Percentiles rank a stretch among this genome's conserved stretches.
These are phyloP conservation scores for Diplodia corticola DNA, from an alignment of 2,329 filamentous ascomycete genomes.

Conservation along the genomic window DNA sequence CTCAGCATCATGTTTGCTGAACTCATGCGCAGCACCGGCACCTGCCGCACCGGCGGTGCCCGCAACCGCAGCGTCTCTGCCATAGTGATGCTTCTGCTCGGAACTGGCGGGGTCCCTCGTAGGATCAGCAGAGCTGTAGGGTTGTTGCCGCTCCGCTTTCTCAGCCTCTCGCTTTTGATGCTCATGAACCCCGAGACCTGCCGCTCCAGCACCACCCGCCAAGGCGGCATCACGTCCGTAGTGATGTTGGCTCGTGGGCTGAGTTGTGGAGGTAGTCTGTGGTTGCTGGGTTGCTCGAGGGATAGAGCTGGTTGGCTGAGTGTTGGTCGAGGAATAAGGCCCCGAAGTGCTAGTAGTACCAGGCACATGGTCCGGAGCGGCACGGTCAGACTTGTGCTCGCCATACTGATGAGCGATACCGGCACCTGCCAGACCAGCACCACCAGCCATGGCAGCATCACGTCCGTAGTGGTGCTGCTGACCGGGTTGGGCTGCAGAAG, in stretches of 20 bases:
- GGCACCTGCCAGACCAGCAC: conserved; percentile 31
- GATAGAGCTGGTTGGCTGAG: background rate
- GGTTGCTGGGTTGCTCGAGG: background rate
- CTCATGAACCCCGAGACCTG: conserved; percentile 28
- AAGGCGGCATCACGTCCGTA: conserved; percentile 37
- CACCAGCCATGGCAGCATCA: conserved; percentile 31
- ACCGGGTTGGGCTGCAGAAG: background rate
- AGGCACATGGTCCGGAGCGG: background rate
- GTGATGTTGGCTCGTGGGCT: conserved; percentile 29
- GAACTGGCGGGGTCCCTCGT: background rate
- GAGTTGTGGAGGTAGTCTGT: background rate
- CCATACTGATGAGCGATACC: conserved; percentile 16
- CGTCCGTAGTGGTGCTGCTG: conserved; percentile 31
- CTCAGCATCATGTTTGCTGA: conserved; percentile 31
- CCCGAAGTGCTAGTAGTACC: background rate
- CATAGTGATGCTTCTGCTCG: conserved; percentile 29
- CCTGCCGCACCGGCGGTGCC: conserved; percentile 31
- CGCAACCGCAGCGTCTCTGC: conserved; percentile 32
- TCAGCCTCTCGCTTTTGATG: conserved; percentile 7
- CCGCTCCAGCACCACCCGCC: conserved; percentile 34
- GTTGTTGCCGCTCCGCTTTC: conserved; percentile 9
- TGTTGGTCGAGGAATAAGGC: background rate
- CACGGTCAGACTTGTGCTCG: conserved; percentile 6
- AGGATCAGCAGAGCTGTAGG: conserved; percentile 27
- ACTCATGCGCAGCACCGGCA: conserved; percentile 32